Conservation (phyloP, 768 basidiomycete genomes). For the Lactarius sp. region DNA sequence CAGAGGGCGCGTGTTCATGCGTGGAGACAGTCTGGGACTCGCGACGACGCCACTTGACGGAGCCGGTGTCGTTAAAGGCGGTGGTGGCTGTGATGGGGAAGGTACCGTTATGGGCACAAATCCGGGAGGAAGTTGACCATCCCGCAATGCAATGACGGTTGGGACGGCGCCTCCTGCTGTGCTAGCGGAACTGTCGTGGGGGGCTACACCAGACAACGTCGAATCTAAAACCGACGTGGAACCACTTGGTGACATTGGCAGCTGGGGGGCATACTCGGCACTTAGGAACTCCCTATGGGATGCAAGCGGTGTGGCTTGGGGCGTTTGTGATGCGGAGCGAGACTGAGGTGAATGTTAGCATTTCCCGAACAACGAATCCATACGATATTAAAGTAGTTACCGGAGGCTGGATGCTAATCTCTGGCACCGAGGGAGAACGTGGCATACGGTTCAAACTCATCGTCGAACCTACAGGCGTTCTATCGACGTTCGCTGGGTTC, state of each 20-base stretch:
- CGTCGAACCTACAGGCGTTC: slow-evolving; percentile 15
- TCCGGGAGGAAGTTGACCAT: slow-evolving; percentile 23
- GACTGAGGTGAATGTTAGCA: slow-evolving; percentile 12
- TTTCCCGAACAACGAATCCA: not conserved
- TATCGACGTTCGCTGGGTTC: slow-evolving; percentile 2
- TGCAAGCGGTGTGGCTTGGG: slow-evolving; percentile 19
- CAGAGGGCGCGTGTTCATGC: not conserved
- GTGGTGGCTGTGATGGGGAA: slow-evolving; percentile 11
- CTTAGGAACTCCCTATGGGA: slow-evolving; percentile 13
- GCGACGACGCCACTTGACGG: not conserved
- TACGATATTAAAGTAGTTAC: slow-evolving; percentile 5
- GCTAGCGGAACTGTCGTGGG: not conserved
- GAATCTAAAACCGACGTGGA: slow-evolving; percentile 6
- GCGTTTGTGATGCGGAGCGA: slow-evolving; percentile 24
- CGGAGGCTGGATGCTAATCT: slow-evolving; percentile 18
- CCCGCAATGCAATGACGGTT: not conserved
- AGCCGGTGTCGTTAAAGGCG: not conserved
- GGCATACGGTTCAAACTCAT: slow-evolving; percentile 18
- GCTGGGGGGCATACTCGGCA: slow-evolving; percentile 20
- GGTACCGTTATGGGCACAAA: slow-evolving; percentile 18
- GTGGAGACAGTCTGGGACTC: slow-evolving; percentile 9
- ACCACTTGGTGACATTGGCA: slow-evolving; percentile 8
- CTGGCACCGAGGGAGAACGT: slow-evolving; percentile 18
- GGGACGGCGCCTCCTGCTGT: slow-evolving; percentile 1
- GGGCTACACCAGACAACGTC: slow-evolving; percentile 1